Percentiles rank a stretch among this genome's conserved stretches.
Conservation (phyloP, 2,329 filamentous ascomycete genomes). For the Stemphylium beticola region DNA sequence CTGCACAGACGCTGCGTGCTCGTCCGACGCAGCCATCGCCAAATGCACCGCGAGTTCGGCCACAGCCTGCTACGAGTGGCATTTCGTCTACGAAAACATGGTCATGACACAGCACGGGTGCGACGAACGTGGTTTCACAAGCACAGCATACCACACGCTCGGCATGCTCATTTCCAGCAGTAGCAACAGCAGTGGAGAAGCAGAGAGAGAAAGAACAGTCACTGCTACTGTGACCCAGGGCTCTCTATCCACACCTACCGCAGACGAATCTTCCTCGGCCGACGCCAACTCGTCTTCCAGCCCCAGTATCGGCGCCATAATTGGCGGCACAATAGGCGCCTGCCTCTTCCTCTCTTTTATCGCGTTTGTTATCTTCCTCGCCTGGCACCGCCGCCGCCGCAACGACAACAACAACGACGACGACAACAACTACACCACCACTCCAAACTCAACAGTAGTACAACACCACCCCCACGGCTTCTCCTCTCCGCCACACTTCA, state of each 20-base stretch:
- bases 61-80: constrained; percentile 38
- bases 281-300: constrained; percentile 6
- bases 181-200: not conserved
- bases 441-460: constrained; percentile 7
- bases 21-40: constrained; percentile 28
- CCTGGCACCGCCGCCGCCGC: constrained; percentile 21
- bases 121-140: constrained; percentile 25
- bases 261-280: not conserved
- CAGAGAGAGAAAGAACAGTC: constrained; percentile 1
- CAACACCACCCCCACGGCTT: constrained; percentile 19
- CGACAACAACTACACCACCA: too few species aligned
- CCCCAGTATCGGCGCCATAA: constrained; percentile 36
- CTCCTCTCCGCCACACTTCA: too few species aligned
- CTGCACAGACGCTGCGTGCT: constrained; percentile 37
- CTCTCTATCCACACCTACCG: not conserved
- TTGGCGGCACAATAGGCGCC: constrained; percentile 43
- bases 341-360: constrained; percentile 34
- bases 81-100: constrained; percentile 33
- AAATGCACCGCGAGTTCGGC: constrained; percentile 37
- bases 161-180: not conserved
- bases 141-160: constrained; percentile 22
- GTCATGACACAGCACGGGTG: constrained; percentile 44
- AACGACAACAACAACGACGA: too few species aligned
- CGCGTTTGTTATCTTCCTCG: constrained; percentile 27
- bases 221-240: constrained; percentile 10